A percentile compares a stretch with the other conserved stretches of the same genome.
Conservation (phyloP, 805 yeast species). For the Nakazawaea siamensis region DNA sequence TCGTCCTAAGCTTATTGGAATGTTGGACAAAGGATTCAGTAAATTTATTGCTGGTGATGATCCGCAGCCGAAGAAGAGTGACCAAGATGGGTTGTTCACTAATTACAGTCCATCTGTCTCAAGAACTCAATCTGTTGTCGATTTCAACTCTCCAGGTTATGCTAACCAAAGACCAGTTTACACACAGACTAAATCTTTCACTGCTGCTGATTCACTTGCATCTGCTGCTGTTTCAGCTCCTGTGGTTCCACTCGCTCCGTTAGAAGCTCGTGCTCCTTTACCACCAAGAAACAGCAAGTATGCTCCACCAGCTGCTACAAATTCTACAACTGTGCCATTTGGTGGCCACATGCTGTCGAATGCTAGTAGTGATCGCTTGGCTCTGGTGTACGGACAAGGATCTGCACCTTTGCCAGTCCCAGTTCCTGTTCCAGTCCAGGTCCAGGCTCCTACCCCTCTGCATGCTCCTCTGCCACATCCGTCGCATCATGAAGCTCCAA, state of each 20-base stretch:
- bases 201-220: background rate
- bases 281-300: no score
- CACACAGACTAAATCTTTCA: conserved; percentile 4
- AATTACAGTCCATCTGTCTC: conserved; percentile 67
- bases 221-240: background rate
- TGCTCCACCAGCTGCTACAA: no score
- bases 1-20: conserved; percentile 72
- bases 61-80: conserved; percentile 12
- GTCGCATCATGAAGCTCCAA: no score
- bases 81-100: conserved; percentile 53
- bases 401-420: conserved; percentile 1
- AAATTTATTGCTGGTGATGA: conserved; percentile 79
- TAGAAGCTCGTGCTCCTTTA: background rate
- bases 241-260: background rate
- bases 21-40: conserved; percentile 69
- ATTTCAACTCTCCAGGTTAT: conserved; percentile 15
- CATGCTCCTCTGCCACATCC: no score
- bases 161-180: conserved; percentile 1
- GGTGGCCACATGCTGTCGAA: no score
- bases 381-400: no score
- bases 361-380: no score
- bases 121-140: conserved; percentile 38
- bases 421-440: background rate
- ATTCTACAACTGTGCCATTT: no score
- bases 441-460: background rate